Percentiles rank a stretch among this genome's conserved stretches.
Conservation (phyloP, 2,329 filamentous ascomycete genomes). For the Alternaria alternata region DNA sequence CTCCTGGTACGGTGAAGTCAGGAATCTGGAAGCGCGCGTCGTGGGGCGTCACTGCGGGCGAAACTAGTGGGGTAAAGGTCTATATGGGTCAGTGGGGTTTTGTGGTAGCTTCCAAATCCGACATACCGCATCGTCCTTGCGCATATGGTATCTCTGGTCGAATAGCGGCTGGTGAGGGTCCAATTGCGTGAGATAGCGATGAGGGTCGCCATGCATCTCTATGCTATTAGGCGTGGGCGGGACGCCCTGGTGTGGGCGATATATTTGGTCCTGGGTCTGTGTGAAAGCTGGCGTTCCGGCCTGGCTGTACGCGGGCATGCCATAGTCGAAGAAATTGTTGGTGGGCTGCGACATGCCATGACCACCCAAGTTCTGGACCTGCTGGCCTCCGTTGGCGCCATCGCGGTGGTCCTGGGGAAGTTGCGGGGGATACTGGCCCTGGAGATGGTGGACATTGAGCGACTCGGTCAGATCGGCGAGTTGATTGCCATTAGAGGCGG, state of each 20-base stretch:
- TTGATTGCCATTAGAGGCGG: slow-evolving; percentile 33
- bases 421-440: slow-evolving; percentile 41
- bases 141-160: slow-evolving; percentile 69
- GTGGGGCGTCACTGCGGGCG: slow-evolving; percentile 82
- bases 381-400: slow-evolving; percentile 27
- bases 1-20: slow-evolving; percentile 69
- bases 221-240: slow-evolving; percentile 84
- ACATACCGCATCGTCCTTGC: slow-evolving; percentile 73
- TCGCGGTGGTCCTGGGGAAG: slow-evolving; percentile 36
- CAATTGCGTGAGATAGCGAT: slow-evolving; percentile 64
- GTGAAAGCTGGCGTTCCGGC: slow-evolving; percentile 50
- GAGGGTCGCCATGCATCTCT: slow-evolving; percentile 71
- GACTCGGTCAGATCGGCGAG: slow-evolving; percentile 44
- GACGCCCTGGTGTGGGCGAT: slow-evolving; percentile 66
- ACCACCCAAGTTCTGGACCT: slow-evolving; percentile 19
- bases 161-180: slow-evolving; percentile 68
- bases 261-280: slow-evolving; percentile 54
- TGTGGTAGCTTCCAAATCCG: slow-evolving; percentile 1
- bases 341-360: slow-evolving; percentile 14
- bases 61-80: slow-evolving; percentile 81
- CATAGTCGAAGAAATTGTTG: slow-evolving; percentile 48
- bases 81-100: slow-evolving; percentile 59
- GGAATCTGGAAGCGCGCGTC: slow-evolving; percentile 70
- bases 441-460: slow-evolving; percentile 46
- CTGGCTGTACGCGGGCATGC: slow-evolving; percentile 41